Conservation (phyloP, 2,329 filamentous ascomycete genomes). For the Penicillium sclerotigenum region DNA sequence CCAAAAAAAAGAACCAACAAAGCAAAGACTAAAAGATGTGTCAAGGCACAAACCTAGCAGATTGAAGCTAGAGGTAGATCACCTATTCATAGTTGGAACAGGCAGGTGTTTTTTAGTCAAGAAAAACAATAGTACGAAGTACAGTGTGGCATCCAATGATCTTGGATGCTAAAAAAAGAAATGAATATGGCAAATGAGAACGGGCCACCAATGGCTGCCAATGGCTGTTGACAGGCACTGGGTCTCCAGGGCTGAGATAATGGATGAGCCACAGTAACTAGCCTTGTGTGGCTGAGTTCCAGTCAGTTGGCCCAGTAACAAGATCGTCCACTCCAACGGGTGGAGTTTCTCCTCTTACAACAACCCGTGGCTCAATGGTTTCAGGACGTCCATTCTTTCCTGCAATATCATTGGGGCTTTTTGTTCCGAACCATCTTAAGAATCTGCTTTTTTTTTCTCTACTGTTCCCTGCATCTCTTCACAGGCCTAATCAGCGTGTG, state of each 20-base stretch:
- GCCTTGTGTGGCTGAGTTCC: conserved; percentile 4
- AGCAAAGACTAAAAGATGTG: not conserved
- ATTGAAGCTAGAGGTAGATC: not conserved
- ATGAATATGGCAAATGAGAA: not conserved
- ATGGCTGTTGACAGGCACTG: too few species aligned
- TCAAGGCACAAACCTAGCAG: not conserved
- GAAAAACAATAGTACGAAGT: not conserved
- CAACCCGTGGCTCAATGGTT: conserved; percentile 9
- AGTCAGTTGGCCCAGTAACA: conserved; percentile 12
- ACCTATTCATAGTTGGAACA: not conserved
- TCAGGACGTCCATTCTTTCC: not conserved
- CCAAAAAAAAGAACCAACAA: not conserved
- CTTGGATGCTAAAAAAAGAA: conserved; percentile 10
- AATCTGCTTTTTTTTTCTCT: not conserved
- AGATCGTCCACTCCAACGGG: not conserved
- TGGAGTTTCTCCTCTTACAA: not conserved
- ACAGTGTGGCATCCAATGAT: not conserved
- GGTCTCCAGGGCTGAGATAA: not conserved
- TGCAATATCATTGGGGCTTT: conserved; percentile 4
- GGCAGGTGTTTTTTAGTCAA: not conserved
- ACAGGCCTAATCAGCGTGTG: not conserved
- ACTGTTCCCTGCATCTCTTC: not conserved
- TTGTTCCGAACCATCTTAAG: not conserved
- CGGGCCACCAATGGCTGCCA: not conserved
- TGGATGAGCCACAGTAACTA: conserved; percentile 4